Base-by-base conservation (phyloP, 139 green algal species). In the Tetraselmis chui region DNA sequence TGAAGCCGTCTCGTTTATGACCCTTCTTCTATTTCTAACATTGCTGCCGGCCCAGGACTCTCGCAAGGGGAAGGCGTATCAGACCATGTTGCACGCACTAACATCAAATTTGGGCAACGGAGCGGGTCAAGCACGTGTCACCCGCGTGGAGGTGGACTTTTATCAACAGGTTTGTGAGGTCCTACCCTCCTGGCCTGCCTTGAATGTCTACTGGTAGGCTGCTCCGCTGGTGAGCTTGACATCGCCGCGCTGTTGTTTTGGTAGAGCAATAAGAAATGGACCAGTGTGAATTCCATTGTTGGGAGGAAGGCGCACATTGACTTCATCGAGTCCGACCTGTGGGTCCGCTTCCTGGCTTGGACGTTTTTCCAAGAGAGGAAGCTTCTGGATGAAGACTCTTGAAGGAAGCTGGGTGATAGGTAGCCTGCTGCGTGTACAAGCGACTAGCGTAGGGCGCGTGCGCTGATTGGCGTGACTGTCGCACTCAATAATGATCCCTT, bases 251-350 rank as follows among this genome's bases (percentile, higher is more conserved):
- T 29, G n/a, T 25, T 29, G 26, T 25, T 2, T 29, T 2, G 22
- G 74, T 25, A 77, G 74, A 28, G 74, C 74, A 77, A 28, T 67
- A 67, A 67, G 18, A 67, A 67, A 18, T 67, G 45, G 45, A 67
- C 45, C 28, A 80, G 28, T 75, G 26, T 91, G 25, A 83, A 85
- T 78, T 28, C 28, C 26, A 29, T 91, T 11, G 82, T 93, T 22
- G 89, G 90, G 27, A 32, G 90, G 32, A 87, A 86, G 28, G 90
- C 87, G 18, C 88, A 93, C 84, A 91, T 92, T 28, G 88, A 93
- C 28, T 92, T 94, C 32, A 80, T 94, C 32, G 86, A 91, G 81
- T 90, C 79, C 26, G 82, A 89, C 27, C 27, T 79, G 5, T 88
- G 85, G 31, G 79, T 85, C 2, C 77, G 80, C 1, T 82, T 90